Evolutionary conservation across 2,329 filamentous ascomycete species (phyloP).

Genomic region (Colletotrichum brevisporum): DNA sequence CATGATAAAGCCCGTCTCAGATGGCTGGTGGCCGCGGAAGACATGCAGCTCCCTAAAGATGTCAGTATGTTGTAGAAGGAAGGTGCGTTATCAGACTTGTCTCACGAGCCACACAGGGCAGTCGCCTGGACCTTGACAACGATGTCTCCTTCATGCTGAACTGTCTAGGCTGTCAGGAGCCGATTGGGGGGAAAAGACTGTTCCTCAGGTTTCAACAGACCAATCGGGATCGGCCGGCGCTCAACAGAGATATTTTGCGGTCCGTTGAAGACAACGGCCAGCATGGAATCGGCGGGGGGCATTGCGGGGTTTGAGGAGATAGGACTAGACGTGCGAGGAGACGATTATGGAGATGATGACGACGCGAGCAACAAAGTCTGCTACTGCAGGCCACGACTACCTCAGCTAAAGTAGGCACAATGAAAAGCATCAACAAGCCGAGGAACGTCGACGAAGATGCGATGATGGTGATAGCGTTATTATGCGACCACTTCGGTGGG

Average conservation of each 20-base stretch:
- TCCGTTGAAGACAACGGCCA: constrained; percentile 89
- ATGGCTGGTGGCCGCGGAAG: constrained; percentile 85
- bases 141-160: constrained; percentile 80
- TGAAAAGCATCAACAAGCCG: not conserved
- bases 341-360: not conserved
- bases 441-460: not conserved
- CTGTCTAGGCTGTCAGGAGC: constrained; percentile 48
- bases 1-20: constrained; percentile 75
- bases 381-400: not conserved
- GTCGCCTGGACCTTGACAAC: constrained; percentile 88
- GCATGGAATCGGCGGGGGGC: constrained; percentile 72
- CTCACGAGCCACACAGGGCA: constrained; percentile 89
- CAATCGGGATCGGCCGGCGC: constrained; percentile 82
- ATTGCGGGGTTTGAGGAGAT: constrained; percentile 15
- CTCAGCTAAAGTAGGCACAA: not conserved
- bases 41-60: constrained; percentile 82
- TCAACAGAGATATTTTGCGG: constrained; percentile 82
- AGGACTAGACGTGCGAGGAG: not conserved
- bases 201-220: constrained; percentile 48
- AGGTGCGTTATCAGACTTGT: constrained; percentile 40
- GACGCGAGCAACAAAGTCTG: not conserved
- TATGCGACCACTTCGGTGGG: no score
- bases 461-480: not conserved
- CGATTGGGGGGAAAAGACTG: not conserved
- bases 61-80: constrained; percentile 19